A percentile compares a stretch with the other conserved stretches of the same genome.
These are phyloP conservation scores for Vaccinium myrtillus DNA, from an alignment of 148 eudicot genomes.

Conservation along the genomic window DNA sequence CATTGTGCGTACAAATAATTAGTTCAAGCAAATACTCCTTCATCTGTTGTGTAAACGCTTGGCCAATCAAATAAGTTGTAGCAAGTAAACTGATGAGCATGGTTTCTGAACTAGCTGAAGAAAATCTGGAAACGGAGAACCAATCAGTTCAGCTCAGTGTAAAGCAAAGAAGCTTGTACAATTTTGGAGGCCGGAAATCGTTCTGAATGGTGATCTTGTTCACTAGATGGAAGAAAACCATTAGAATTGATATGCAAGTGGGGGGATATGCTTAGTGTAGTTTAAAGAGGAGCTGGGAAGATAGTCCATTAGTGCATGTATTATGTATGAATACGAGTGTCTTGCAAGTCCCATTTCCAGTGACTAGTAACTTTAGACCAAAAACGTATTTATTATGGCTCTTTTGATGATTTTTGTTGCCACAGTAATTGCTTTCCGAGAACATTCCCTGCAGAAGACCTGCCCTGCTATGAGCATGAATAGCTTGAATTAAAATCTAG, in stretches of 20 bases:
- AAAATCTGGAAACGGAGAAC: slow-evolving; percentile 8
- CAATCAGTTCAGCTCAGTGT: not conserved
- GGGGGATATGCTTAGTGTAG: not conserved
- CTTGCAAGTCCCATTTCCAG: slow-evolving; percentile 1
- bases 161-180: not conserved
- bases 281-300: not conserved
- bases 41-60: not conserved
- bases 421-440: not conserved
- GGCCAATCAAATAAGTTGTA: not conserved
- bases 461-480: not conserved
- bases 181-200: not conserved
- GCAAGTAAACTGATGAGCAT: not conserved
- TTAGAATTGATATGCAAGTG: not conserved
- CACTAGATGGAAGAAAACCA: not conserved
- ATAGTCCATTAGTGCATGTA: not conserved
- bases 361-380: not conserved
- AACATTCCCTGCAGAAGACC: not conserved
- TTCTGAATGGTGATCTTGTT: not conserved
- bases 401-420: slow-evolving; percentile 7
- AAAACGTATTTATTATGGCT: not conserved
- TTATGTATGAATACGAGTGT: not conserved
- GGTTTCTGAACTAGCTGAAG: slow-evolving; percentile 2
- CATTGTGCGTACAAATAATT: not conserved
- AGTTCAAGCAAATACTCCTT: not conserved
- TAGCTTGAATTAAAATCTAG: not conserved